Evolutionary conservation across 1,284 basidiomycete genomes (phyloP).

Genomic region (Irpex sp.): DNA sequence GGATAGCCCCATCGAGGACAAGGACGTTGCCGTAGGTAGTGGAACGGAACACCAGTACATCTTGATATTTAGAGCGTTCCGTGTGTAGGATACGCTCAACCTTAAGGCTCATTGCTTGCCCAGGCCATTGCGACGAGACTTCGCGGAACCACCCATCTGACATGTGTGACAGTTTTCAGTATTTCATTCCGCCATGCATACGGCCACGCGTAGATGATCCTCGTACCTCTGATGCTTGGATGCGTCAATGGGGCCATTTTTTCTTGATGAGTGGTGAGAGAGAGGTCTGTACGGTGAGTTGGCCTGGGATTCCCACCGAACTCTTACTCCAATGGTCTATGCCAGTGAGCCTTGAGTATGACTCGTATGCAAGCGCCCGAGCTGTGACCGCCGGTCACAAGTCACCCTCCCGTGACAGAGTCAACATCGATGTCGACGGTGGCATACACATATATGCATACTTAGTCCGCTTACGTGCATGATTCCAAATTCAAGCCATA

Average conservation of each 20-base stretch:
- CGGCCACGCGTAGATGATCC: background rate
- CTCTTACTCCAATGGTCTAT: background rate
- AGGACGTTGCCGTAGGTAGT: slow-evolving; percentile 96
- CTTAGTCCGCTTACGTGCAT: too few relatives aligned
- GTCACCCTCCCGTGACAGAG: background rate
- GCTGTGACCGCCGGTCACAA: background rate
- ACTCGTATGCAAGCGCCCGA: background rate
- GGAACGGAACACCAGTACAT: slow-evolving; percentile 94
- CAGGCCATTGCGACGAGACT: slow-evolving; percentile 96
- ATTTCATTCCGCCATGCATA: background rate
- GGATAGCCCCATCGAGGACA: slow-evolving; percentile 94
- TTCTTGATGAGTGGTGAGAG: background rate
- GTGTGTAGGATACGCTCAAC: slow-evolving; percentile 95
- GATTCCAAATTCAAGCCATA: too few relatives aligned
- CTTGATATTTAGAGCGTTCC: slow-evolving; percentile 92
- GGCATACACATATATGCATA: too few relatives aligned
- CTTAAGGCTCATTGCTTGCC: slow-evolving; percentile 92
- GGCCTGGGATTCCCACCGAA: background rate
- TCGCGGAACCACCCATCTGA: slow-evolving; percentile 98
- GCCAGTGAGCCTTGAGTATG: background rate
- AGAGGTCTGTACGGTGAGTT: background rate
- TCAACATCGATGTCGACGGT: too few relatives aligned
- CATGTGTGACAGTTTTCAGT: background rate
- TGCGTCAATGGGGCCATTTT: slow-evolving; percentile 36
- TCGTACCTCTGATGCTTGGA: slow-evolving; percentile 34